Evolutionary conservation across 345 rosid species (phyloP).

Genomic region (Pistacia vera): DNA sequence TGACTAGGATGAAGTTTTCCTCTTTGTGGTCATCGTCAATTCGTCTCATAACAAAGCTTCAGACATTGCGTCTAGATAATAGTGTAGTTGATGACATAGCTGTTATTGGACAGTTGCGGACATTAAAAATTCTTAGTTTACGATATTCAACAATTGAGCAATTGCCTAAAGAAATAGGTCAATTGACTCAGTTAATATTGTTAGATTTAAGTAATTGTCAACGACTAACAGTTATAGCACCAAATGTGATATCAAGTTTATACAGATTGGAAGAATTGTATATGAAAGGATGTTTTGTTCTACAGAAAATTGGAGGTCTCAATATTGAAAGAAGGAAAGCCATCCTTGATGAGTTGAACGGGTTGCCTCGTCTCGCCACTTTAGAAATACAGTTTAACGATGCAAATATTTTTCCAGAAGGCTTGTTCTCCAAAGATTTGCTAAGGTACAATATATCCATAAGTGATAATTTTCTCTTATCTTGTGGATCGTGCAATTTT

Average conservation of each 20-base stretch:
- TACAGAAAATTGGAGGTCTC: constrained; percentile 9
- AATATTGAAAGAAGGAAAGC: neutral
- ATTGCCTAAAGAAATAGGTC: neutral
- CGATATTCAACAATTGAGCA: neutral
- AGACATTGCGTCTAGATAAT: constrained; percentile 15
- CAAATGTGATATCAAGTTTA: constrained; percentile 5
- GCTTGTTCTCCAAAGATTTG: neutral
- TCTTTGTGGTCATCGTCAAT: constrained; percentile 12
- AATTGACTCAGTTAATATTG: too few relatives aligned
- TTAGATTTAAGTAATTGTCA: too few relatives aligned
- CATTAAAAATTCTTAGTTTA: constrained; percentile 22
- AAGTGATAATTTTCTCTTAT: too few relatives aligned
- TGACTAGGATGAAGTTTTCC: neutral
- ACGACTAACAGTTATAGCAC: constrained; percentile 12
- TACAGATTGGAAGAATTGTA: constrained; percentile 29
- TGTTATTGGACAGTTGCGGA: neutral
- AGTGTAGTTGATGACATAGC: neutral
- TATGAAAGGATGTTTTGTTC: neutral
- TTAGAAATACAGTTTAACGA: constrained; percentile 11
- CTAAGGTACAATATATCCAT: neutral
- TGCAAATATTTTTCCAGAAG: neutral
- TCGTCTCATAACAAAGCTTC: neutral
- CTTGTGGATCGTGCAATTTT: too few relatives aligned
- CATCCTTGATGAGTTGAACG: constrained; percentile 25
- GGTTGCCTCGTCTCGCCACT: constrained; percentile 14